Evolutionary conservation across 805 yeast genomes (phyloP), one percentile per base, ranked within the genome.

Genomic region (Metschnikowia shivogae): DNA sequence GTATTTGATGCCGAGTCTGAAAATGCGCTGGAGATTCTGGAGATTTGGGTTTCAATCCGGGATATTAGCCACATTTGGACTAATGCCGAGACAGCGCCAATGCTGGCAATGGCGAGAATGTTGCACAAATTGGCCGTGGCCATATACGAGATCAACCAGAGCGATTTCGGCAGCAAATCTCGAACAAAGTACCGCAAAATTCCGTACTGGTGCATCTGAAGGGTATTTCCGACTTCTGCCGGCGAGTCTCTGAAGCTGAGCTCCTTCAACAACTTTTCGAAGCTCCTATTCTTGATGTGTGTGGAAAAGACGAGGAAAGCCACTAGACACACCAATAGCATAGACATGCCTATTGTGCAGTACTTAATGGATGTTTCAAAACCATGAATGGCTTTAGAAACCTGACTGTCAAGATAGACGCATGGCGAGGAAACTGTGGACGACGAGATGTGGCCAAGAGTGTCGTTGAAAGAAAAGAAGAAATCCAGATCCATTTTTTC

Each of bases 81-180:
- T 6, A 39, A 14, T 1, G 30, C 34, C 6, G 30, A 22, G 28
- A 39, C 24, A 5, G 22, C 35, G 5, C 35, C 36, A 22, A 39
- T 30, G 1, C 26, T 14, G 19, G 29, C 35, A 12, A 32, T 20
- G 34, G 24, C 17, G 5, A 32, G 24, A 22, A 39, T 35, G 17
- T n/a, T 39, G n/a, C 38, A 24, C 19, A 44, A 31, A 24, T 42
- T 48, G 13, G 48, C 24, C 5, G 46, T 36, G 24, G 39, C 27
- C 24, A 39, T 14, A 22, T 34, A 52, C 1, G 49, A 42, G 8
- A 37, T 20, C 14, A 49, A 27, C 55, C 55, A 52, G 17, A 41
- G 45, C 5, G 27, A 11, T 11, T 35, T 26, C 2, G 53, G 46
- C 7, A n/a, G 28, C 40, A 43, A 30, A 10, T 28, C 24, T 3